Base-by-base conservation (phyloP, 495 filamentous ascomycete genomes). In the Penicillium malachiteum region DNA sequence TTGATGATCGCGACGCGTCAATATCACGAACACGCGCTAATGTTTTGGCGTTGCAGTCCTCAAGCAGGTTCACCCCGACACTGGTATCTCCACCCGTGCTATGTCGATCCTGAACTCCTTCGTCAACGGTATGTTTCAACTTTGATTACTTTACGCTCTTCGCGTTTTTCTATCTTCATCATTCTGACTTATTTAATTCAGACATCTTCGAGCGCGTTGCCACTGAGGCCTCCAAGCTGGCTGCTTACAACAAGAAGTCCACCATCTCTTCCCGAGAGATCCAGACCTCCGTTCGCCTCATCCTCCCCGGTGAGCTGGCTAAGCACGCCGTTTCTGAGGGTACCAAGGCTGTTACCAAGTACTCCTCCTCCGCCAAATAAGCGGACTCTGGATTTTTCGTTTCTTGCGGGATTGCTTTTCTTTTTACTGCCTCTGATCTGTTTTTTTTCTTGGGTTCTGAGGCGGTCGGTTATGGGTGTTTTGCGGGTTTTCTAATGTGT, bases 81-180 rank as follows among this genome's bases (percentile, higher is more conserved):
- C 94, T 69, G 94, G 94, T 89, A 98, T 98, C 81, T 97, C 94
- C 66, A 98, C 97, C 82, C 92, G 94, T 74, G 94, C 94, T 70
- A 98, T 98, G 94, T 96, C 91, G 42, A 98, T 98, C 73, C 81
- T 98, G 64, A 98, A 98, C 87, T 98, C 94, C 7, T 98, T 98
- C 70, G 94, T 98, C 80, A 98, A 98, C 72, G 94, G 92, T 96
- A 85, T 71, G 89, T 71, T 49, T 48, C 49, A 18, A 37, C 18
- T 41, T 52, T 46, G 42, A 48, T 6, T 18, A 17, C 26, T 26
- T 41, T n/a, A 18, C 38, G 44, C 39, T 52, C 44, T 18, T 57
- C 57, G 55, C 52, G 30, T 53, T 12, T 9, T 38, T 41, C 8
- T 21, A 10, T 12, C 5, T 16, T 17, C 21, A 21, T 49, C 50